phyloP scores from a whole-genome alignment of 768 basidiomycete species.

The Pulveroboletus sp. region DNA sequence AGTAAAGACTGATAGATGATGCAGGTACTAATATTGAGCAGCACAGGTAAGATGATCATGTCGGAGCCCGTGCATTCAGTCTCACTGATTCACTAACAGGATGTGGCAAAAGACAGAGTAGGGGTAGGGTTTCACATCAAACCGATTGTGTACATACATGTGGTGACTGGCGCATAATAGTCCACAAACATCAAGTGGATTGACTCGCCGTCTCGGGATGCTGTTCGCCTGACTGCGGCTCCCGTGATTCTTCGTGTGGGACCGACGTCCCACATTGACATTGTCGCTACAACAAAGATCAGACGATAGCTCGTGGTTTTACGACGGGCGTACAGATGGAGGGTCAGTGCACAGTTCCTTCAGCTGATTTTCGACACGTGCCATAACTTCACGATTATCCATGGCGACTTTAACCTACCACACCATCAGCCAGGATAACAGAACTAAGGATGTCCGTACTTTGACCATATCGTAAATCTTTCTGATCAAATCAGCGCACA shows the following conservation, averaged over 20 bases:
- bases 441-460: background rate
- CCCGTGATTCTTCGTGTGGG: background rate
- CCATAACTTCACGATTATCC: slow-evolving; percentile 3
- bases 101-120: background rate
- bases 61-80: no score
- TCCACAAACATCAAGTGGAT: no score
- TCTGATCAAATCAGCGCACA: slow-evolving; percentile 7
- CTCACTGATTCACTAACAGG: background rate
- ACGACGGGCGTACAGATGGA: background rate
- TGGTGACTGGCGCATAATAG: no score
- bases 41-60: no score
- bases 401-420: slow-evolving; percentile 8
- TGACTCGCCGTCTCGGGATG: no score
- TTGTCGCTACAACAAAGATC: background rate
- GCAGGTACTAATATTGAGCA: no score
- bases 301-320: background rate
- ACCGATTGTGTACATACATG: no score
- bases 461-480: slow-evolving; percentile 1
- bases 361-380: slow-evolving; percentile 8
- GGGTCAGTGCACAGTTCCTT: background rate
- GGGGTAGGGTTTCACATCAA: no score
- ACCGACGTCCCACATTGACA: slow-evolving; percentile 2
- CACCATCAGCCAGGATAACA: background rate
- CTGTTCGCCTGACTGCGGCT: background rate
- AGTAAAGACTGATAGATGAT: no score